phyloP scores from a whole-genome alignment of 306 rosid genomes.

The Dalbergia cochinchinensis region DNA sequence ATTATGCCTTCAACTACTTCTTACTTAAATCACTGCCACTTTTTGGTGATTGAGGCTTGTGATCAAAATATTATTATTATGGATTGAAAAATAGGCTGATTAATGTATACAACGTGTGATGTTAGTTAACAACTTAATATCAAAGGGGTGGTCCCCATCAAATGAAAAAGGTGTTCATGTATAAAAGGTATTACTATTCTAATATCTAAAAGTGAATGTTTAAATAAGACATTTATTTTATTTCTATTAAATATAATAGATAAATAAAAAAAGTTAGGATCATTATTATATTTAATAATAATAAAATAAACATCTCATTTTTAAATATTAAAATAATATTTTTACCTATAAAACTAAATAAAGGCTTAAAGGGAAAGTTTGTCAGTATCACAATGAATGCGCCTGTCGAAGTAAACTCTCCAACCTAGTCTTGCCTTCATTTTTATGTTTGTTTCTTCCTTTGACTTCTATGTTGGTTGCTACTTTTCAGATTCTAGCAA shows the following conservation, averaged over 20 bases:
- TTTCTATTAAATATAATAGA: too few relatives aligned
- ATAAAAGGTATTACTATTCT: too few relatives aligned
- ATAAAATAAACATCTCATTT: too few relatives aligned
- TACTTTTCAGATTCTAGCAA: neutral
- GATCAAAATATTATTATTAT: neutral
- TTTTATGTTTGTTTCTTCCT: conserved; percentile 32
- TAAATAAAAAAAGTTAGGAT: too few relatives aligned
- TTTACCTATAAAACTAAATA: conserved; percentile 29
- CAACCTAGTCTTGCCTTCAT: conserved; percentile 6
- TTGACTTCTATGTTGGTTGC: conserved; percentile 18
- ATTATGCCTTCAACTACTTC: conserved; percentile 17
- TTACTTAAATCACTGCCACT: neutral
- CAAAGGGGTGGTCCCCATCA: conserved; percentile 1
- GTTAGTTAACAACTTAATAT: conserved; percentile 40
- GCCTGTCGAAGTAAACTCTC: conserved; percentile 7
- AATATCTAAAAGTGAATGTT: too few relatives aligned
- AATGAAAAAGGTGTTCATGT: too few relatives aligned
- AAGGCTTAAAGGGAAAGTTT: conserved; percentile 43
- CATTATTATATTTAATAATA: too few relatives aligned
- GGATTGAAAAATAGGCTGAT: conserved; percentile 28
- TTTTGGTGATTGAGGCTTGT: conserved; percentile 45
- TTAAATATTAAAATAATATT: too few relatives aligned
- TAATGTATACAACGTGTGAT: neutral
- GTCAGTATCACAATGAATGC: conserved; percentile 34
- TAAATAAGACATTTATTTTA: too few relatives aligned